Evolutionary conservation across 805 yeast species (phyloP), one percentile per base, ranked within the genome.

Genomic region (Schizosaccharomyces osmophilus): DNA sequence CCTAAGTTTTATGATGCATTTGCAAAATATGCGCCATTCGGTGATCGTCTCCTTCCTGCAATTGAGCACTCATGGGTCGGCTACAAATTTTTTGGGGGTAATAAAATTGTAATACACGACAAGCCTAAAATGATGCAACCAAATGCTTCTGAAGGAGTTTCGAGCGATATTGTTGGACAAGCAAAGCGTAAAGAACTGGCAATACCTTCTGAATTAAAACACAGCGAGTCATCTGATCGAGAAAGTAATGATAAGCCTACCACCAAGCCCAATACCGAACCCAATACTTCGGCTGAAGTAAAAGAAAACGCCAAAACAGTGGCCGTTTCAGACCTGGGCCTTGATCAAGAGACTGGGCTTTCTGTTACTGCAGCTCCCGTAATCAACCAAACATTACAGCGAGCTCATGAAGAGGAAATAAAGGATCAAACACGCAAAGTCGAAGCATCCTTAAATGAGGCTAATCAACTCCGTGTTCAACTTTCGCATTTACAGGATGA

Each of bases 21-120:
- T 70, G 75, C 81, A 26, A 82, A 82, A 65, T 78, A 78, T 63
- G 78, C 83, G 57, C 93, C 93, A 22, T 75, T 77, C 60, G 85
- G 57, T 24, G 26, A 51, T 82, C 48, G 84, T 81, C 66, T 51
- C 4, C n/a, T 51, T 1, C n/a, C 19, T 51, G 36, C 31, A 22
- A 29, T 51, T 29, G 57, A 51, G 36, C 36, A 51, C 6, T 51
- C 57, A 1, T 22, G 36, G 36, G 3, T 51, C 6, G 57, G 57
- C n/a, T 29, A 29, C 31, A 51, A 51, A 51, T 51, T 19, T 26
- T 29, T 51, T 17, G 36, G 36, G 2, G 57, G 36, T 51, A 29
- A 45, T 24, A 45, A 24, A 45, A 45, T 45, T 9, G 8, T 19
- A 4, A 24, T 45, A n/a, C 26, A n/a, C 4, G 51, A 45, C 13